Evolutionary conservation across 2,329 filamentous ascomycete species (phyloP).

Genomic region (Claviceps sp.): DNA sequence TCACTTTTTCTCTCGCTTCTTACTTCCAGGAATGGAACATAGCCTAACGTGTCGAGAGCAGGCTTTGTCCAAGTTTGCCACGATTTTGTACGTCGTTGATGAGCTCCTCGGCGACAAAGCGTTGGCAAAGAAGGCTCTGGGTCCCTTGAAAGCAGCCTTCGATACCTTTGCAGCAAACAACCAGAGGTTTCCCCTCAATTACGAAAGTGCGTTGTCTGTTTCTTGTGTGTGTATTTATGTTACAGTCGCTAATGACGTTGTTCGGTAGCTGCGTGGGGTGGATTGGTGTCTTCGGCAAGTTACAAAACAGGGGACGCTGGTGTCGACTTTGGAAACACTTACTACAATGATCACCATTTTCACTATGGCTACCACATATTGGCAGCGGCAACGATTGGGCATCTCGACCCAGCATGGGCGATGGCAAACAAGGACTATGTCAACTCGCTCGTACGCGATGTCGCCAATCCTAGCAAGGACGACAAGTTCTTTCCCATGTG

Average conservation of each 20-base stretch:
- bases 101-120: slow-evolving; percentile 46
- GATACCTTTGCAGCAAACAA: slow-evolving; percentile 51
- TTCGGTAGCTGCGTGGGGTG: slow-evolving; percentile 53
- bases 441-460: slow-evolving; percentile 70
- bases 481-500: slow-evolving; percentile 72
- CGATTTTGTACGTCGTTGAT: slow-evolving; percentile 50
- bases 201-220: slow-evolving; percentile 38
- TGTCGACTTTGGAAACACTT: slow-evolving; percentile 80
- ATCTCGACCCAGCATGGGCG: slow-evolving; percentile 66
- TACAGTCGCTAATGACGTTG: neutral
- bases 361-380: slow-evolving; percentile 87
- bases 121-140: slow-evolving; percentile 43
- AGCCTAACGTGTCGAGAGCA: slow-evolving; percentile 12
- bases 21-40: neutral
- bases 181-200: slow-evolving; percentile 52
- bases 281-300: slow-evolving; percentile 62
- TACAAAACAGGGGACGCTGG: slow-evolving; percentile 56
- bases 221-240: neutral
- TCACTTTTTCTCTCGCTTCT: neutral
- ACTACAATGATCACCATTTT: slow-evolving; percentile 65
- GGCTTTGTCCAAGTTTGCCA: slow-evolving; percentile 64
- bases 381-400: slow-evolving; percentile 67
- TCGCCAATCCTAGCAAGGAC: slow-evolving; percentile 57
- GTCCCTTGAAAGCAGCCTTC: slow-evolving; percentile 52
- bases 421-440: slow-evolving; percentile 62